Percentiles rank a stretch among this genome's conserved stretches.
Conservation (phyloP, 2,329 filamentous ascomycete species). For the Cordyceps fumosorosea region DNA sequence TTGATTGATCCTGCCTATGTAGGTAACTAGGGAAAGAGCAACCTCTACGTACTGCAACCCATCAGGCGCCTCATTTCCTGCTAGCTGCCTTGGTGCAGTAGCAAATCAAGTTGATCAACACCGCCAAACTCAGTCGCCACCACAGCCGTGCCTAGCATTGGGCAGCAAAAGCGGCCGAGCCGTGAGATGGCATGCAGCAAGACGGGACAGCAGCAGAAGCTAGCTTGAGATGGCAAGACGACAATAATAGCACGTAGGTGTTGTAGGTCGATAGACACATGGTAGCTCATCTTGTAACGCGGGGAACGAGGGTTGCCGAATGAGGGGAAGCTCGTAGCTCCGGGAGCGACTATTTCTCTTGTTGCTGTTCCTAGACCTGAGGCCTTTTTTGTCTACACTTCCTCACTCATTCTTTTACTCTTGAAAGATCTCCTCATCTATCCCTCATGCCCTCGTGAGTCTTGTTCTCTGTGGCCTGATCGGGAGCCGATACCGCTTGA, state of each 20-base stretch:
- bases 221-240: background rate
- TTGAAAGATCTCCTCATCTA: background rate
- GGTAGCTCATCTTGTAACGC: background rate
- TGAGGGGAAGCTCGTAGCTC: constrained; percentile 6
- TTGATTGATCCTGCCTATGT: too few species aligned
- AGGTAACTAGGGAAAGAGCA: background rate
- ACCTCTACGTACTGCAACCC: background rate
- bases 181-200: background rate
- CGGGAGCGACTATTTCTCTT: background rate
- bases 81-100: background rate
- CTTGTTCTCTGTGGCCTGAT: background rate
- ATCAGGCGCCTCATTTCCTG: background rate
- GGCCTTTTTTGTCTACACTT: background rate
- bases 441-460: background rate
- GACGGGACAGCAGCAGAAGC: background rate
- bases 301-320: constrained; percentile 7
- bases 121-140: background rate
- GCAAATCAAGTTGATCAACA: background rate
- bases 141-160: background rate
- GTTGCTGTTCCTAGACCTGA: background rate
- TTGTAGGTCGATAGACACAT: background rate
- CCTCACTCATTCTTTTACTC: too few species aligned
- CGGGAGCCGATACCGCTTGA: constrained; percentile 11
- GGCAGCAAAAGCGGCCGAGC: constrained; percentile 6
- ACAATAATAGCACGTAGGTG: background rate